Evolutionary conservation across 73 alveolate genomes (phyloP), one percentile per base, ranked within the genome.

Genomic region (Symbiodinium natans): DNA sequence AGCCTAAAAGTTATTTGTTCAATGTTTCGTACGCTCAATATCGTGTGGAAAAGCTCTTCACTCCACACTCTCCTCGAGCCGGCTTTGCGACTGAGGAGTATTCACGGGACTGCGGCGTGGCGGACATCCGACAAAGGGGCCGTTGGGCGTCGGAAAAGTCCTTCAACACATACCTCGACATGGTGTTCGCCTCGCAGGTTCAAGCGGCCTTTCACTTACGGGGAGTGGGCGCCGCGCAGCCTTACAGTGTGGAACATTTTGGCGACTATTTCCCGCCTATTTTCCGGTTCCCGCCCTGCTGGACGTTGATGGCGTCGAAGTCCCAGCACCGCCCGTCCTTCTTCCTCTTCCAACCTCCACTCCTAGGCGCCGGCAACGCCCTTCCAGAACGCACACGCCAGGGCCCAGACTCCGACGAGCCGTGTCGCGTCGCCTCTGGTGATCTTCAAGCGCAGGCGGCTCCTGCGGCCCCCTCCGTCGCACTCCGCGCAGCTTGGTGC

Each of bases 31-130:
- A 82, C 27, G 88, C 38, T 0, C 36, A 34, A 29, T 82, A 82
- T 17, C 88, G 88, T 29, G 13, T 82, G 88, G 25, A 43, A 21
- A 13, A 38, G 3, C 25, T 1, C 34, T 38, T 82, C 15, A 82
- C 88, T 29, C 68, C 88, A 10, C 88, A 38, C 10, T 39, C 63
- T 1, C 89, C 89, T 1, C 29, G 89, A 1, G 63, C 89, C 36
- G 89, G 89, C 1, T 82, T 82, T 82, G 71, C 89, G 33, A 33
- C 89, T 10, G 89, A 82, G 31, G 89, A 43, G 3, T 38, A n/a
- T 3, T 19, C 63, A 9, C 3, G 31, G 31, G 89, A 48, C 25
- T 38, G 43, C 34, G 63, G 39, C 34, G 38, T 48, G 17, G 89
- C 38, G 38, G 27, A 38, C 21, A 40, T 82, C 39, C 89, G 89